Evolutionary conservation across 352 stramenopile genomes (phyloP).

Genomic region (Blastocystis sp.): DNA sequence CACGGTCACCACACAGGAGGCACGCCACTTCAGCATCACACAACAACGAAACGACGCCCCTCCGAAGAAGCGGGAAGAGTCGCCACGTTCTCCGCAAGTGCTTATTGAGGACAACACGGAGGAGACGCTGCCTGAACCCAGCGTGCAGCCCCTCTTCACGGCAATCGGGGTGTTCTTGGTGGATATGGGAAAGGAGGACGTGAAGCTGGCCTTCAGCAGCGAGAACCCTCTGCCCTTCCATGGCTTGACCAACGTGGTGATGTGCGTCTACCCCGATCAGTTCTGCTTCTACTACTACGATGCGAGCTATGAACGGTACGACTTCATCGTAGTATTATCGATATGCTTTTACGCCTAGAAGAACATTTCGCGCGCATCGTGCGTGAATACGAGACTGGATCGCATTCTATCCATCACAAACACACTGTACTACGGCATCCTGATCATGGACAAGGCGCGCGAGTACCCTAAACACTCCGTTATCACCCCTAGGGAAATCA

Average conservation of each 20-base stretch:
- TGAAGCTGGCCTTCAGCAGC: slow-evolving; percentile 54
- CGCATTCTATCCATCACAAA: slow-evolving; percentile 34
- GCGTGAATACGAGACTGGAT: slow-evolving; percentile 53
- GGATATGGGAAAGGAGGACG: slow-evolving; percentile 45
- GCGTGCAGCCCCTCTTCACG: background rate
- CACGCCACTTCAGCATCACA: background rate
- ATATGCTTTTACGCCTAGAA: background rate
- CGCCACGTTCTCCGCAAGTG: background rate
- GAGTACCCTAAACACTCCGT: no score
- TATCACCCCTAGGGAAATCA: slow-evolving; percentile 31
- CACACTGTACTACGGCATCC: slow-evolving; percentile 53
- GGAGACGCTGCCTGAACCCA: background rate
- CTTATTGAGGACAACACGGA: background rate
- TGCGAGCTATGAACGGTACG: background rate
- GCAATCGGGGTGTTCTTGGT: slow-evolving; percentile 37
- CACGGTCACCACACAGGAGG: background rate
- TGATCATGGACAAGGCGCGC: slow-evolving; percentile 63
- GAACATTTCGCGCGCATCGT: slow-evolving; percentile 9
- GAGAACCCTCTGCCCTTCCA: slow-evolving; percentile 10
- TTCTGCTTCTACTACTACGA: slow-evolving; percentile 49
- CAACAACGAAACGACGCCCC: background rate
- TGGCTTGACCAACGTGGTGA: slow-evolving; percentile 15
- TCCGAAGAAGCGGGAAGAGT: background rate
- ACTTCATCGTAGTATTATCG: slow-evolving; percentile 38
- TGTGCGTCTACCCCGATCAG: slow-evolving; percentile 51